These are phyloP conservation scores for Yamadazyma insecticola DNA, from an alignment of 805 yeast species.

Conservation along the genomic window DNA sequence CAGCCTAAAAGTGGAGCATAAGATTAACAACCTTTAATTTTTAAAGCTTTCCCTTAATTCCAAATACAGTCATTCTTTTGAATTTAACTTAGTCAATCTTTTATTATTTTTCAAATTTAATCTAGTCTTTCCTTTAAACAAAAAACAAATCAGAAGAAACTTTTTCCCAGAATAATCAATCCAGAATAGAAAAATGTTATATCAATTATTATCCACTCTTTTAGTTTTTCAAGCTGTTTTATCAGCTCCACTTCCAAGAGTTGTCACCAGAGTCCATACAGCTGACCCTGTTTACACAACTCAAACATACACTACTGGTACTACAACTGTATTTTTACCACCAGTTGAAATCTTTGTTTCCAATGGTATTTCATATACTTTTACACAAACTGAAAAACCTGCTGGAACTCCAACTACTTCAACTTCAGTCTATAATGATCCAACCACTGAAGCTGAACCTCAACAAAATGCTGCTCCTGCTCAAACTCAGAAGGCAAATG, in stretches of 20 bases:
- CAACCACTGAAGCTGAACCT: slow-evolving; percentile 26
- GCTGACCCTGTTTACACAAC: slow-evolving; percentile 50
- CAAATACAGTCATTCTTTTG: slow-evolving; percentile 1
- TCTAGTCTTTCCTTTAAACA: slow-evolving; percentile 4
- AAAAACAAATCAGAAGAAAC: background rate
- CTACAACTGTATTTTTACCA: slow-evolving; percentile 46
- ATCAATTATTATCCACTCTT: slow-evolving; percentile 1
- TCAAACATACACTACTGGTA: slow-evolving; percentile 39
- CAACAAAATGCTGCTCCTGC: slow-evolving; percentile 26
- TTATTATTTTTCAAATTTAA: background rate
- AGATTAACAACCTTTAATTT: no score
- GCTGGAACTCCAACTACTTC: slow-evolving; percentile 33
- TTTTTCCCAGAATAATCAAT: no score
- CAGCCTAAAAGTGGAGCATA: no score
- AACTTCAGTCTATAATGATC: slow-evolving; percentile 15
- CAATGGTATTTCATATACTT: slow-evolving; percentile 47
- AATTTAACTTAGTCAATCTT: background rate
- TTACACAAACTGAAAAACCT: slow-evolving; percentile 35
- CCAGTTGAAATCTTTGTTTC: slow-evolving; percentile 50
- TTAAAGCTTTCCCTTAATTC: no score
- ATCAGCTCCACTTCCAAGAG: slow-evolving; percentile 33
- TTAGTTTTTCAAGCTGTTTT: slow-evolving; percentile 16
- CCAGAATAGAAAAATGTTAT: no score
- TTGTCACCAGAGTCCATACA: slow-evolving; percentile 52
- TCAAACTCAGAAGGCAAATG: no score